phyloP scores from a whole-genome alignment of 306 rosid species.

The Hippophae rhamnoides region DNA sequence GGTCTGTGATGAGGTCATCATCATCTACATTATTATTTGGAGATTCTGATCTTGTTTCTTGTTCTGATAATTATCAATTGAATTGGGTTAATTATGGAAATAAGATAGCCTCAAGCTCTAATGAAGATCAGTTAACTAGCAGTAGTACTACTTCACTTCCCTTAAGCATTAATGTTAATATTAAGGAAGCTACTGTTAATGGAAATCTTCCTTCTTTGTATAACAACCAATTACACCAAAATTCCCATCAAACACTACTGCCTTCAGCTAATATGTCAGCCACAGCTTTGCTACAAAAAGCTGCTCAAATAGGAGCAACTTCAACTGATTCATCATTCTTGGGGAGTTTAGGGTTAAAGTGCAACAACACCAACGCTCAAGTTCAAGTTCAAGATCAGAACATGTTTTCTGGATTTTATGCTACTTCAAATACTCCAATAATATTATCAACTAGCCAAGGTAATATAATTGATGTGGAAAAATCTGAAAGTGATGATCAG shows the following conservation, averaged over 20 bases:
- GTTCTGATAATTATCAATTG: constrained; percentile 35
- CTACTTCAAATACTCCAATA: constrained; percentile 22
- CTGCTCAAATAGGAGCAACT: constrained; percentile 68
- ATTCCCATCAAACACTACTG: constrained; percentile 27
- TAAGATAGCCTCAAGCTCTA: constrained; percentile 25
- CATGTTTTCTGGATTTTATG: constrained; percentile 36
- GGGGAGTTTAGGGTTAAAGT: constrained; percentile 51
- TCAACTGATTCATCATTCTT: constrained; percentile 50
- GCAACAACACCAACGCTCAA: constrained; percentile 17
- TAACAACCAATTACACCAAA: constrained; percentile 38
- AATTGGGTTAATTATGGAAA: constrained; percentile 55
- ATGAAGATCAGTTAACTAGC: constrained; percentile 27
- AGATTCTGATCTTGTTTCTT: constrained; percentile 24
- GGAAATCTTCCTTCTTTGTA: constrained; percentile 42
- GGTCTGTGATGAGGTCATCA: constrained; percentile 21
- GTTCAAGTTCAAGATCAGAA: constrained; percentile 33
- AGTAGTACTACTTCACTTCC: constrained; percentile 27
- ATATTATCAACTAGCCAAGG: constrained; percentile 15
- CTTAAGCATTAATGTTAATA: constrained; percentile 20
- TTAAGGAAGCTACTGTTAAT: constrained; percentile 11
- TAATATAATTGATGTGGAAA: constrained; percentile 25
- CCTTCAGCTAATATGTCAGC: constrained; percentile 67
- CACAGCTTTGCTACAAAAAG: constrained; percentile 79
- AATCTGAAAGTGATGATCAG: constrained; percentile 23
- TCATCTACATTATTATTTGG: constrained; percentile 20